Conservation (phyloP, 192 early-diverging fungal species). For the Linnemannia zychae region DNA sequence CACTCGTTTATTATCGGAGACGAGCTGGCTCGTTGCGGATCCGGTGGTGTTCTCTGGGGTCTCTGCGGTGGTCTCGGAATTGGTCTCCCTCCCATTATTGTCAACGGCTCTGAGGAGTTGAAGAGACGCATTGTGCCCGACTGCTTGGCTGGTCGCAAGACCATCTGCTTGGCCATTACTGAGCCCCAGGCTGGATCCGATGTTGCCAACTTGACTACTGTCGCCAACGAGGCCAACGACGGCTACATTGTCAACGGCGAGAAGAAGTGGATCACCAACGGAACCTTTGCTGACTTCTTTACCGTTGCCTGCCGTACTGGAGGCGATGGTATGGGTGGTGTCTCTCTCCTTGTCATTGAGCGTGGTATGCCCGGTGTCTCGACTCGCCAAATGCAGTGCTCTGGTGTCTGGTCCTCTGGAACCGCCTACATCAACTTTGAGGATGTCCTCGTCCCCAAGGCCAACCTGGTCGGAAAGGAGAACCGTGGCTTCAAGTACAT, state of each 20-base stretch:
- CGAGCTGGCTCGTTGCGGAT: conserved; percentile 84
- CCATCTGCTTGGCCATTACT: conserved; percentile 86
- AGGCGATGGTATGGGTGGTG: conserved; percentile 80
- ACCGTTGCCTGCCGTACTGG: conserved; percentile 86
- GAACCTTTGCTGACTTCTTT: conserved; percentile 86
- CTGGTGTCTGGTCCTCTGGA: conserved; percentile 86
- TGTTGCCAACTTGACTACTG: conserved; percentile 80
- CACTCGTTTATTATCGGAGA: conserved; percentile 81
- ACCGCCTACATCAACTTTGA: conserved; percentile 87
- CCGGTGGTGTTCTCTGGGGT: conserved; percentile 87
- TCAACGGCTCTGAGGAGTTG: conserved; percentile 76
- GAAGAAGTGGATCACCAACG: conserved; percentile 90
- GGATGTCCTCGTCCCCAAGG: conserved; percentile 88
- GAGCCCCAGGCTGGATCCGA: conserved; percentile 81
- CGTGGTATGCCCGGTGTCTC: conserved; percentile 78
- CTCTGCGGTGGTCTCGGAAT: conserved; percentile 80
- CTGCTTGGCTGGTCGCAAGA: conserved; percentile 78
- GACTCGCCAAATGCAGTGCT: conserved; percentile 86
- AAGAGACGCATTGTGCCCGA: conserved; percentile 75
- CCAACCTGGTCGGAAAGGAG: conserved; percentile 86
- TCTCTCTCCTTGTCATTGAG: conserved; percentile 81
- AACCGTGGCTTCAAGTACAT: conserved; percentile 86
- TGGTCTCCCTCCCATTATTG: conserved; percentile 79
- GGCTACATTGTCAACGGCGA: conserved; percentile 91
- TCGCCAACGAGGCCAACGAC: conserved; percentile 75